phyloP scores from a whole-genome alignment of 192 early-diverging fungal genomes.

The Polychytrium aggregatum region DNA sequence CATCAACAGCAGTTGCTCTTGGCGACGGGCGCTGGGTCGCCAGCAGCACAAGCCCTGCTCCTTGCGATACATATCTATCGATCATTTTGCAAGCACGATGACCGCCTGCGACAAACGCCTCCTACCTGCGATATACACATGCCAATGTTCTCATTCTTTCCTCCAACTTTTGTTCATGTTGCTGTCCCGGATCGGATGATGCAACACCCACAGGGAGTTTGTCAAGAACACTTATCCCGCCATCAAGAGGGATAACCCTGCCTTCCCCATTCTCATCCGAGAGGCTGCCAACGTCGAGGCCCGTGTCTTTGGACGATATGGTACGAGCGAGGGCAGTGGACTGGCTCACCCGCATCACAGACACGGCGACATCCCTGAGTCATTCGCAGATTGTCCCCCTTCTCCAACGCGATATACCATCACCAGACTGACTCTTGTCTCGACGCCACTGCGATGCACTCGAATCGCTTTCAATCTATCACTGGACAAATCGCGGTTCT shows the following conservation, averaged over 20 bases:
- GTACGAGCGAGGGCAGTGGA: too few relatives aligned
- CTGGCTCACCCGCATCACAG: too few relatives aligned
- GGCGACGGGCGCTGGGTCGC: not conserved
- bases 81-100: not conserved
- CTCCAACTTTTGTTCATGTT: not conserved
- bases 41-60: not conserved
- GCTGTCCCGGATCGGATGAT: too few relatives aligned
- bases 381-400: too few relatives aligned
- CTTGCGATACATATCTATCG: not conserved
- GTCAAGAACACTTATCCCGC: conserved; percentile 65
- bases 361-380: too few relatives aligned
- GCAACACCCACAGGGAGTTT: conserved; percentile 55
- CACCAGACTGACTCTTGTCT: too few relatives aligned
- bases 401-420: too few relatives aligned
- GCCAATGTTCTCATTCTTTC: not conserved
- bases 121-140: not conserved
- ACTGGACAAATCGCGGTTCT: not conserved
- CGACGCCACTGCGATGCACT: too few relatives aligned
- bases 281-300: conserved; percentile 78
- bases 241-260: conserved; percentile 79
- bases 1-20: not conserved
- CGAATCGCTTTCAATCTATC: too few relatives aligned
- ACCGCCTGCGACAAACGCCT: not conserved
- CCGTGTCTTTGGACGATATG: conserved; percentile 80
- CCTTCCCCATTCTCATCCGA: conserved; percentile 80